Evolutionary conservation across 2,329 filamentous ascomycete species (phyloP).

Genomic region (Penicillium sp.): DNA sequence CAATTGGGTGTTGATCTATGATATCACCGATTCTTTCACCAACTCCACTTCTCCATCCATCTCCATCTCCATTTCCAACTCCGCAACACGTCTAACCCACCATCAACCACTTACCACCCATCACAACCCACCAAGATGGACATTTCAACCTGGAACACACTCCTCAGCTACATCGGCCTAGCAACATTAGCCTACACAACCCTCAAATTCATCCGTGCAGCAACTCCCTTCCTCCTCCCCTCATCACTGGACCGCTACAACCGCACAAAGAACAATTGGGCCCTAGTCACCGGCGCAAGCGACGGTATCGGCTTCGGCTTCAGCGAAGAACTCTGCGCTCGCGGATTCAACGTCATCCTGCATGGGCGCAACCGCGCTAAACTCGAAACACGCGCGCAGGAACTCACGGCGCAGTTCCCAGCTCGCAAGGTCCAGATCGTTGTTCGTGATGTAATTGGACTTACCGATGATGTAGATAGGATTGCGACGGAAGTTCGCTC

Average conservation of each 20-base stretch:
- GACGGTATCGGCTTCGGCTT: slow-evolving; percentile 61
- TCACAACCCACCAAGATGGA: slow-evolving; percentile 1
- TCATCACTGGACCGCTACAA: slow-evolving; percentile 23
- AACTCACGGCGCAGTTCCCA: slow-evolving; percentile 49
- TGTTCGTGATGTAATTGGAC: slow-evolving; percentile 49
- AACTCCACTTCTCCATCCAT: not conserved
- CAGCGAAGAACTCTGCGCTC: slow-evolving; percentile 54
- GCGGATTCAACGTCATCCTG: slow-evolving; percentile 61
- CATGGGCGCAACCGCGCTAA: slow-evolving; percentile 61
- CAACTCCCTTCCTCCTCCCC: slow-evolving; percentile 21
- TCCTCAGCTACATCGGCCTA: slow-evolving; percentile 21
- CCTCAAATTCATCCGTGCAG: slow-evolving; percentile 19
- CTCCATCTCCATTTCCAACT: not conserved
- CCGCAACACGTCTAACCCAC: not conserved
- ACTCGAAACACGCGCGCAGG: slow-evolving; percentile 46
- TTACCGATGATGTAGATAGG: slow-evolving; percentile 26
- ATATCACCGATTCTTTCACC: not conserved
- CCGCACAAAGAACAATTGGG: slow-evolving; percentile 20
- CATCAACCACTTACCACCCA: not conserved
- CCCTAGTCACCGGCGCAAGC: slow-evolving; percentile 53
- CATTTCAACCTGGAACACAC: slow-evolving; percentile 10
- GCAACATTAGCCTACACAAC: slow-evolving; percentile 16
- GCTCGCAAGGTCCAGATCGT: slow-evolving; percentile 44
- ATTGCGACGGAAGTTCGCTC: slow-evolving; percentile 28
- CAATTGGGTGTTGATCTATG: not conserved